phyloP scores from a whole-genome alignment of 495 filamentous ascomycete species.

The Penicillium coffeae region DNA sequence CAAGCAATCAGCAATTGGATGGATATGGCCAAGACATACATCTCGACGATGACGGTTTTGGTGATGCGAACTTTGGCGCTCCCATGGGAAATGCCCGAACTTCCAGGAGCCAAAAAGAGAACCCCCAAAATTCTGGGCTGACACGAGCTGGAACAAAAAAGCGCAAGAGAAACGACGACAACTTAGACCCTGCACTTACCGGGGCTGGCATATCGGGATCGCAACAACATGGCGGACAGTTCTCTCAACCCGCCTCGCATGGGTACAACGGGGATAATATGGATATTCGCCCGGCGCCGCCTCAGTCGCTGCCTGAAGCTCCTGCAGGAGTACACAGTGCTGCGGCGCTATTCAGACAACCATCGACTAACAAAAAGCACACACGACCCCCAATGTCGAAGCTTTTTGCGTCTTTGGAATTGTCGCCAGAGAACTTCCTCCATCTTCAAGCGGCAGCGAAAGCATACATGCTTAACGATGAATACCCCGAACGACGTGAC shows the following conservation, averaged over 20 bases:
- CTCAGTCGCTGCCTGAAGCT: slow-evolving; percentile 42
- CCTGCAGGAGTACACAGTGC: slow-evolving; percentile 55
- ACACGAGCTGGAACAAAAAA: slow-evolving; percentile 41
- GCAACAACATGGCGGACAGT: slow-evolving; percentile 30
- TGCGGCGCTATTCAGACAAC: slow-evolving; percentile 53
- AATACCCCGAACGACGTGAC: slow-evolving; percentile 52
- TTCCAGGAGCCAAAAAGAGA: slow-evolving; percentile 49
- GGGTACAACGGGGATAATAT: slow-evolving; percentile 32
- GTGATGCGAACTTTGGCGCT: slow-evolving; percentile 32
- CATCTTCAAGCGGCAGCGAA: slow-evolving; percentile 59
- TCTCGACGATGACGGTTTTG: slow-evolving; percentile 42
- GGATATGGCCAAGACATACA: slow-evolving; percentile 39
- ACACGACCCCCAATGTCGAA: slow-evolving; percentile 62
- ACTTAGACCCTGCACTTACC: slow-evolving; percentile 43
- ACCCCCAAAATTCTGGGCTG: slow-evolving; percentile 76
- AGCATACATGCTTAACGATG: slow-evolving; percentile 56
- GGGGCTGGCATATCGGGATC: slow-evolving; percentile 21
- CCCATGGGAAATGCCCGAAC: slow-evolving; percentile 27
- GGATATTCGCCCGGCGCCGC: slow-evolving; percentile 34
- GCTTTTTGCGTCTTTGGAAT: slow-evolving; percentile 53
- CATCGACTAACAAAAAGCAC: slow-evolving; percentile 54
- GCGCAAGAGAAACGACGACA: slow-evolving; percentile 41
- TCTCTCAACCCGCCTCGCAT: slow-evolving; percentile 26
- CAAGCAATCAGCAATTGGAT: slow-evolving; percentile 38
- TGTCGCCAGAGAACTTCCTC: slow-evolving; percentile 56